Evolutionary conservation across 1,284 basidiomycete genomes (phyloP), one percentile per base, ranked within the genome.

Genomic region (Boletellus sp.): DNA sequence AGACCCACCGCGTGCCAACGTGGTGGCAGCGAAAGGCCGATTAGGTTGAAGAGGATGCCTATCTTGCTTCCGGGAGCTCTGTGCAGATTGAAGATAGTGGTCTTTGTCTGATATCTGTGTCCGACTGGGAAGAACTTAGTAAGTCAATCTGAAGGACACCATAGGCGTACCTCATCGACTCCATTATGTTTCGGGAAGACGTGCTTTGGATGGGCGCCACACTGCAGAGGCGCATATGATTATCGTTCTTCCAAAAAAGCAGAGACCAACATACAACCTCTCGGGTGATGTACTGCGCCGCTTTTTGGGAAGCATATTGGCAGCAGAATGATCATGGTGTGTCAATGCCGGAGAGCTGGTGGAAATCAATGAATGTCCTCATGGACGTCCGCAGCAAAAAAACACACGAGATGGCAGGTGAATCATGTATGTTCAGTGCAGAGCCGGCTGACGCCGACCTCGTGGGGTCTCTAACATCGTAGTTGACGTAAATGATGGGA

Each of bases 401-500:
- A 55, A 67, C 65, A 57, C 54, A 67, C 65, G 67, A 50, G 41
- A 56, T 57, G 45, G 57, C 40, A 54, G 67, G 66, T 38, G 69
- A 67, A 54, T 66, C 55, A 50, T 57, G 59, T 50, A 22, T 40
- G 51, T 65, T 71, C 53, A 64, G 56, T 18, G 58, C 50, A 55
- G 69, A 67, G 43, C 58, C 69, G 43, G 62, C 62, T 51, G 65
- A 69, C 47, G 61, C 49, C 24, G 69, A 67, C 56, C 65, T 63
- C 67, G 55, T 67, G 68, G 68, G 36, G 21, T 58, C 57, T 61
- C 52, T 67, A 28, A 56, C 57, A 51, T 65, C 63, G 42, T 72
- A 72, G 54, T 72, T 63, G 58, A 69, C 70, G 59, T 72, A 72
- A 69, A 69, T 70, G 53, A 70, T 54, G 47, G 69, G 67, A 50